Percentiles rank a stretch among this genome's conserved stretches.
These are phyloP conservation scores for Candida xiaguanensis DNA, from an alignment of 805 yeast genomes.

Conservation along the genomic window DNA sequence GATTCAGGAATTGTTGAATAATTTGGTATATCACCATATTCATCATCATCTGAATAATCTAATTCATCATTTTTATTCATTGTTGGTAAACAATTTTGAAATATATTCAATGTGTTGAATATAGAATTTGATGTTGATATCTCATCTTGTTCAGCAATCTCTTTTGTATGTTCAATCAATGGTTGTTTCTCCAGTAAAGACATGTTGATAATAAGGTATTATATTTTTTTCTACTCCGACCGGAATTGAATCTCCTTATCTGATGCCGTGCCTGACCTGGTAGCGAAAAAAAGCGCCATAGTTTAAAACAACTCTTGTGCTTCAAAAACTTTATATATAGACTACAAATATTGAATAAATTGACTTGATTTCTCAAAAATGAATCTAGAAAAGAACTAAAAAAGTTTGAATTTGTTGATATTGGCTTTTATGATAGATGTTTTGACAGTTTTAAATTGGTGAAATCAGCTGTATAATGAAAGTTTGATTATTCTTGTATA, in stretches of 20 bases:
- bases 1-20: constrained; percentile 9
- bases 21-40: constrained; percentile 23
- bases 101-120: constrained; percentile 4
- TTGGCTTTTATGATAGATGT: too few species aligned
- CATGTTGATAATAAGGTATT: too few species aligned
- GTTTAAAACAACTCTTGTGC: neutral
- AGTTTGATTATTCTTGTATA: too few species aligned
- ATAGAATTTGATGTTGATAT: constrained; percentile 15
- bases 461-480: too few species aligned
- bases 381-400: too few species aligned
- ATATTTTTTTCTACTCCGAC: neutral
- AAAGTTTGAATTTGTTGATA: too few species aligned
- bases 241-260: too few species aligned
- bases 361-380: too few species aligned
- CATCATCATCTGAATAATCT: constrained; percentile 17
- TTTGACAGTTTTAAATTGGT: too few species aligned
- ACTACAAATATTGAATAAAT: too few species aligned
- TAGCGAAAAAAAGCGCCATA: neutral
- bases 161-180: constrained; percentile 3
- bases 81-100: constrained; percentile 21
- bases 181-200: constrained; percentile 10
- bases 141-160: constrained; percentile 11
- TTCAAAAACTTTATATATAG: too few species aligned
- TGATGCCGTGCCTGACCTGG: neutral
- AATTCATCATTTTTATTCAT: constrained; percentile 12